Percentiles rank a stretch among this genome's conserved stretches.
These are phyloP conservation scores for Iberis pinnata DNA, from an alignment of 345 rosid genomes.

Conservation along the genomic window DNA sequence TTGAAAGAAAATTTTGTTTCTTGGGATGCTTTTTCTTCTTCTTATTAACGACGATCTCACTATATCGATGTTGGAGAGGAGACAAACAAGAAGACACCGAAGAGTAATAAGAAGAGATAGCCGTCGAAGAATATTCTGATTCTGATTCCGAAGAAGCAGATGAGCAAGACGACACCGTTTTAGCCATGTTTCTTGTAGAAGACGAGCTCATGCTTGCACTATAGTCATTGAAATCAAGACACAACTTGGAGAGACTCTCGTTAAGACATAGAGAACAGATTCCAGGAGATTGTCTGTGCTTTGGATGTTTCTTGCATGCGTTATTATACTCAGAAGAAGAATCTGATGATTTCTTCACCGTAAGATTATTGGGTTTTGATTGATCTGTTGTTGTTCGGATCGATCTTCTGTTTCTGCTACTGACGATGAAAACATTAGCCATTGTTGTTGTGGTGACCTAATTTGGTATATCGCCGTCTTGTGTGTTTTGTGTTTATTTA, in stretches of 20 bases:
- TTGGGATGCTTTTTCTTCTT: conserved; percentile 26
- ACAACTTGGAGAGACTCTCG: conserved; percentile 27
- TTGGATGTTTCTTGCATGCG: conserved; percentile 30
- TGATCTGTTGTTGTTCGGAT: conserved; percentile 15
- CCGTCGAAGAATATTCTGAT: conserved; percentile 21
- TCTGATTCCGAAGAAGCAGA: conserved; percentile 24
- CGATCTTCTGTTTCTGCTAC: conserved; percentile 31
- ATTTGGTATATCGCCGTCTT: conserved; percentile 3
- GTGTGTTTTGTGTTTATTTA: conserved; percentile 21
- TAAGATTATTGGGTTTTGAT: conserved; percentile 19
- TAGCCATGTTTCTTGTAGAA: conserved; percentile 11
- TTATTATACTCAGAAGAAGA: conserved; percentile 12
- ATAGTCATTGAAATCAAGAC: conserved; percentile 19
- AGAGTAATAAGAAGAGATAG: conserved; percentile 23
- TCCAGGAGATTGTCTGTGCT: conserved; percentile 33
- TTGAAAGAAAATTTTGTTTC: conserved; percentile 27
- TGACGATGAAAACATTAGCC: conserved; percentile 25
- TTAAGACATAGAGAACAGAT: conserved; percentile 28
- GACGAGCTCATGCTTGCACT: conserved; percentile 19
- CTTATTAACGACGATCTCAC: conserved; percentile 27
- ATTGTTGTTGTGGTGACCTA: conserved; percentile 17
- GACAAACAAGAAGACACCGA: conserved; percentile 31
- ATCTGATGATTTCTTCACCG: conserved; percentile 21
- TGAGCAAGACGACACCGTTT: conserved; percentile 24
- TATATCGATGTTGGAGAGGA: conserved; percentile 30